A percentile compares a stretch with the other conserved stretches of the same genome.
phyloP scores from a whole-genome alignment of 2,329 filamentous ascomycete genomes.

The Fonsecaea multimorphosa region DNA sequence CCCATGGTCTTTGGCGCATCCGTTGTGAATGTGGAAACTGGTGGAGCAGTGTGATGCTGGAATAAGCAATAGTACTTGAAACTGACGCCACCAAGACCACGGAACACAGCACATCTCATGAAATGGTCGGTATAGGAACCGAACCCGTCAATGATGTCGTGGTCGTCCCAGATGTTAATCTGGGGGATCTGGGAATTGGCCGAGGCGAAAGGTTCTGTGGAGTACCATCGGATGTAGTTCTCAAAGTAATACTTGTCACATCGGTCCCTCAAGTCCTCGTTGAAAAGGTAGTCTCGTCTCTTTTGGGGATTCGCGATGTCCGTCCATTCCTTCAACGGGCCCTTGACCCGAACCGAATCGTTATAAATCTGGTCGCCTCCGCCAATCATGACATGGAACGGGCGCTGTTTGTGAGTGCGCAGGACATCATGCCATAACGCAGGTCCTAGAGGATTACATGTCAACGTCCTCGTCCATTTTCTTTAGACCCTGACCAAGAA shows the following conservation, averaged over 20 bases:
- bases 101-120: constrained; percentile 69
- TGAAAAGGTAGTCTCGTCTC: constrained; percentile 66
- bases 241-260: constrained; percentile 69
- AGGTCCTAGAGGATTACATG: constrained; percentile 49
- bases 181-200: constrained; percentile 68
- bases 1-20: constrained; percentile 66
- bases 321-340: constrained; percentile 74
- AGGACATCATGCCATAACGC: constrained; percentile 70
- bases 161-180: constrained; percentile 70
- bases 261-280: constrained; percentile 65
- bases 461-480: background rate
- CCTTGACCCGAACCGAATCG: constrained; percentile 80
- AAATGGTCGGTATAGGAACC: constrained; percentile 68
- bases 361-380: constrained; percentile 88
- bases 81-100: constrained; percentile 66
- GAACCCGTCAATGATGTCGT: constrained; percentile 71
- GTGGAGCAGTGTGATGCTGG: constrained; percentile 81
- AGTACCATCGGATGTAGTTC: constrained; percentile 71
- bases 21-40: constrained; percentile 82
- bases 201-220: constrained; percentile 65
- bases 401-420: constrained; percentile 63
- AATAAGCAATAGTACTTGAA: constrained; percentile 70
- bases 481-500: background rate
- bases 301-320: constrained; percentile 66
- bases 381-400: constrained; percentile 77